Base-by-base conservation (phyloP, 495 filamentous ascomycete genomes). In the Xylaria palmicola region DNA sequence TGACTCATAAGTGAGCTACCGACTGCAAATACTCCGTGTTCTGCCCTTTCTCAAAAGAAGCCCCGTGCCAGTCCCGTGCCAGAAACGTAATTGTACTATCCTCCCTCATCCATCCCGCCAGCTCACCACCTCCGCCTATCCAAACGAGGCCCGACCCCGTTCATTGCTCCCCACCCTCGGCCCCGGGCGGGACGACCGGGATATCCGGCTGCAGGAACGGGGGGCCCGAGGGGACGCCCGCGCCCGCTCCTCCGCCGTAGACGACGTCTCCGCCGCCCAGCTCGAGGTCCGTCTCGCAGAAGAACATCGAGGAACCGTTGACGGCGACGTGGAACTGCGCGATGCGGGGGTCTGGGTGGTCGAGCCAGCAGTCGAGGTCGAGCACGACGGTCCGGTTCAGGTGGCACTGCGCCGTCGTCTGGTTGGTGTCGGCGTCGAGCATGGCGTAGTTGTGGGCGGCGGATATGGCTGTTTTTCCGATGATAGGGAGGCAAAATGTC, bases 251-350 rank as follows among this genome's bases (percentile, higher is more conserved):
- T n/a, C n/a, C n/a, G n/a, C n/a, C n/a, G n/a, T n/a, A n/a, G n/a
- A n/a, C n/a, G n/a, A n/a, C n/a, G n/a, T n/a, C n/a, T 2, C 34
- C 40, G 17, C 36, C 27, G 5, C 36, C 8, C 15, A 48, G 5
- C 13, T 57, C 41, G 29, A 57, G 34, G 24, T 47, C 41, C 19
- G 54, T 36, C 56, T 58, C 43, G 44, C 17, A 58, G 34, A 58
- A 58, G 32, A 58, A 58, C 56, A 58, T 58, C 32, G 56, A 58
- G 5, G 56, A 58, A 15, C 56, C 56, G n/a, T 58, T 58, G 44
- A 58, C 22, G 22, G 13, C 49, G 7, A 58, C 44, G 7, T 58
- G 44, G 24, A 49, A 39, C 44, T 57, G 32, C 15, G 29, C 6
- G 7, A 49, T 36, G 6, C 22, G 32, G 9, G 56, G 12, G 30